These are phyloP conservation scores for Coffea humblotiana DNA, from an alignment of 305 asterid genomes.

Conservation along the genomic window DNA sequence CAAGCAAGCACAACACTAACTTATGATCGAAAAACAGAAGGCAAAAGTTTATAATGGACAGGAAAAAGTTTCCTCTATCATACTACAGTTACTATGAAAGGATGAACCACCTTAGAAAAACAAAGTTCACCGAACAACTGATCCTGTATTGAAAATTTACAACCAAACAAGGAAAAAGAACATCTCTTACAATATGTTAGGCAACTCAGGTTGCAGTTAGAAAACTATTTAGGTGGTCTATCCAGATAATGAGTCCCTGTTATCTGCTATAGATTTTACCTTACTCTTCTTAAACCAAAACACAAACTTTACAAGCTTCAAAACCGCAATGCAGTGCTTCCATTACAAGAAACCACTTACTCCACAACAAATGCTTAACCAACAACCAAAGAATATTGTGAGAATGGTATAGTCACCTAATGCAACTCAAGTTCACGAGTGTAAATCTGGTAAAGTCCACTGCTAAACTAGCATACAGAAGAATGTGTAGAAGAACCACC, in stretches of 20 bases:
- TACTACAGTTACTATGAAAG: not conserved
- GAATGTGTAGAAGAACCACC: constrained; percentile 60
- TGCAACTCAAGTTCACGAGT: not conserved
- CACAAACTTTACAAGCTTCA: not conserved
- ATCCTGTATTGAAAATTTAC: not conserved
- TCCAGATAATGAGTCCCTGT: not conserved
- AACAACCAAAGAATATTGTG: not conserved
- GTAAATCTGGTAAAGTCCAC: not conserved
- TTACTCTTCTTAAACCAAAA: not conserved
- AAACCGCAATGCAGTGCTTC: not conserved
- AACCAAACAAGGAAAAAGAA: not conserved
- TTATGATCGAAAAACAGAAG: not conserved
- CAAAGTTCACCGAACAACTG: not conserved
- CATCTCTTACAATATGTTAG: not conserved
- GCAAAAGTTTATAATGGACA: not conserved
- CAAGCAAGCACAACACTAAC: not conserved
- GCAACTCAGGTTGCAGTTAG: not conserved
- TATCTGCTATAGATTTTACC: not conserved
- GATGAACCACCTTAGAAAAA: not conserved
- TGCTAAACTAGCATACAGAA: constrained; percentile 18
- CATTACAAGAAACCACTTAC: not conserved
- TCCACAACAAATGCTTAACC: not conserved
- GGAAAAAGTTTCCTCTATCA: not conserved
- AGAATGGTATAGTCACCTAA: not conserved
- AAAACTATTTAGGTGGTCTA: not conserved